Evolutionary conservation across 139 green algal genomes (phyloP).

Genomic region (Haematococcus lacustris): DNA sequence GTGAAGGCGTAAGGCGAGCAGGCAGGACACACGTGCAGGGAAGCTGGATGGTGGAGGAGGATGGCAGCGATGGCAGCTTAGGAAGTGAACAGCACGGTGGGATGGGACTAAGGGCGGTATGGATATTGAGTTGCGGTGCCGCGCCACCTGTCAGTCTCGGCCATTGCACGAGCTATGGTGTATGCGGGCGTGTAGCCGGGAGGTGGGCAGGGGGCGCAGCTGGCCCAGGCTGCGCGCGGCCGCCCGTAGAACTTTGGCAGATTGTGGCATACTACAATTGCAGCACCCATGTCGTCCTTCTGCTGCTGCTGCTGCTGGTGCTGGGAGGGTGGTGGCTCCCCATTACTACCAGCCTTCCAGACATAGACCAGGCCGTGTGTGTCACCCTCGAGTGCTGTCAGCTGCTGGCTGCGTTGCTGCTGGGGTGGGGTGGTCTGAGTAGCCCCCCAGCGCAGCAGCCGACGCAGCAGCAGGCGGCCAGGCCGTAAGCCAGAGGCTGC

Average conservation of each 20-base stretch:
- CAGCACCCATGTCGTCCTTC: background rate
- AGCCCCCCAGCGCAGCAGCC: too few species aligned
- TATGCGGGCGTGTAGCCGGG: background rate
- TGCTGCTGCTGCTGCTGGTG: background rate
- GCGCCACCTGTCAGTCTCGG: background rate
- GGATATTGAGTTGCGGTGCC: too few species aligned
- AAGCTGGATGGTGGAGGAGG: background rate
- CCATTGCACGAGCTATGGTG: background rate
- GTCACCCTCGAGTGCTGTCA: too few species aligned
- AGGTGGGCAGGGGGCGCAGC: background rate
- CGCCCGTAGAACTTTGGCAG: background rate
- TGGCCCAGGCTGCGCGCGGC: background rate
- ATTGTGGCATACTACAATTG: constrained; percentile 5
- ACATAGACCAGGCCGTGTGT: too few species aligned
- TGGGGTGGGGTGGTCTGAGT: too few species aligned
- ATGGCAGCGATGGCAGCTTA: background rate
- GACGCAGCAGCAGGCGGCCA: too few species aligned
- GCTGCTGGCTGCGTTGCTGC: too few species aligned
- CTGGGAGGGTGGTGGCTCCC: too few species aligned
- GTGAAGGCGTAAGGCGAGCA: too few species aligned
- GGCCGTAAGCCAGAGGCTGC: too few species aligned
- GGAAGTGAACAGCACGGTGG: background rate
- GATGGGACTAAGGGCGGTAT: background rate
- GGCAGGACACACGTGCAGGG: background rate
- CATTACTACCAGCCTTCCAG: too few species aligned